phyloP scores from a whole-genome alignment of 116 monocot genomes.

The Papilionanthe hybrid region DNA sequence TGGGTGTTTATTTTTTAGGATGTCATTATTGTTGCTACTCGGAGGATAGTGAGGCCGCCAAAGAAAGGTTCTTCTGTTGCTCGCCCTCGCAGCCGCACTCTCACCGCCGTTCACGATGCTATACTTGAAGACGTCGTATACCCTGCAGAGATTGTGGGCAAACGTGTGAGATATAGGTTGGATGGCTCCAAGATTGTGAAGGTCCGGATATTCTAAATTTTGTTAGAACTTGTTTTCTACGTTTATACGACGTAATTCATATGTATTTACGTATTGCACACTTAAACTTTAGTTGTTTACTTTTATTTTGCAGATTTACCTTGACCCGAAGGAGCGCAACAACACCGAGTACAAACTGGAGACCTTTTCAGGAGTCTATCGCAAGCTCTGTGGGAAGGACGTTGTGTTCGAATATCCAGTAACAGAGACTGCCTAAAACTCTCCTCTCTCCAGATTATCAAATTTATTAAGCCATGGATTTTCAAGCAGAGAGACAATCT shows the following conservation, averaged over 20 bases:
- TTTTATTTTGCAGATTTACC: constrained; percentile 24
- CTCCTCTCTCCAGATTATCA: not conserved
- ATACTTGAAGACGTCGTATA: constrained; percentile 23
- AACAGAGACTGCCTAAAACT: constrained; percentile 24
- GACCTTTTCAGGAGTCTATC: constrained; percentile 41
- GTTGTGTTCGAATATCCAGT: constrained; percentile 48
- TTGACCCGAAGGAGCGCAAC: constrained; percentile 58
- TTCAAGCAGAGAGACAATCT: too few species aligned
- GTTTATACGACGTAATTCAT: too few species aligned
- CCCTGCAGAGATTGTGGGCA: constrained; percentile 26
- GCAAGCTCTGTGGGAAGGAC: constrained; percentile 47
- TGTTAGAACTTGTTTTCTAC: too few species aligned
- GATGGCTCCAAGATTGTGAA: constrained; percentile 28
- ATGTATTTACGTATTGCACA: too few species aligned
- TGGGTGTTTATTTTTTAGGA: constrained; percentile 2
- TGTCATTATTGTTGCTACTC: constrained; percentile 20
- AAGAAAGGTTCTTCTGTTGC: constrained; percentile 23
- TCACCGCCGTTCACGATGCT: constrained; percentile 23
- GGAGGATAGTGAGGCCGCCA: constrained; percentile 29
- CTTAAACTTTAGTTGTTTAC: too few species aligned
- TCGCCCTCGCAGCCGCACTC: constrained; percentile 20
- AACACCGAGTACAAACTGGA: constrained; percentile 55
- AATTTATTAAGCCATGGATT: not conserved
- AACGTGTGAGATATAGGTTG: constrained; percentile 8
- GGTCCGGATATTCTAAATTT: constrained; percentile 6